Evolutionary conservation across 164 flowering plant genomes (phyloP), one percentile per base, ranked within the genome.

Genomic region (Chimonanthus salicifolius): DNA sequence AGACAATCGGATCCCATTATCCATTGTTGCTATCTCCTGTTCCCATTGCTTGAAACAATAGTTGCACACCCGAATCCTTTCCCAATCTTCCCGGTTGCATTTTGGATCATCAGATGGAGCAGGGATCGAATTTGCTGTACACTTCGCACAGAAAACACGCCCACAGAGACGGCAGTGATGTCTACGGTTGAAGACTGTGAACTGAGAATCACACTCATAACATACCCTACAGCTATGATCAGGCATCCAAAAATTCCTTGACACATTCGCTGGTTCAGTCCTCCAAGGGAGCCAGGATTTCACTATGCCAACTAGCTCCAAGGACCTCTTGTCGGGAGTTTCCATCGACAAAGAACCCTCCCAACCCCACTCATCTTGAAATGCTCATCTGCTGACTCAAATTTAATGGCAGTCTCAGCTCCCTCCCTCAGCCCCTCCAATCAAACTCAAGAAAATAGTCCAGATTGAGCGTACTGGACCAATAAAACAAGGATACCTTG

Each of bases 211-310:
- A 82, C 98, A 94, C 10, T 94, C 94, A 79, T 94, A 94, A 84
- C 98, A 94, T 74, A 92, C 97, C 79, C 88, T 85, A 76, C 98
- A 94, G 70, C 95, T 94, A 20, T 90, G 85, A 83, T 94, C 98
- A 50, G 98, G 97, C 98, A 94, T 94, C 98, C 98, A 94, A 80
- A 92, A 94, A 79, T 89, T 92, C 85, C 97, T 87, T 4, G 97
- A 92, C 79, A 92, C 85, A 84, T 87, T 83, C 68, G 90, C 84
- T 13, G 92, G 87, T 75, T 90, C 90, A 3, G 92, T 78, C 69
- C 87, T 83, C 86, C 90, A 80, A 76, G 90, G 90, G 79, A 94
- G 78, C 97, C 97, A 92, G 63, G 97, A 88, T 72, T 86, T 90
- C 51, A 90, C 67, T 20, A 78, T 49, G 58, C 78, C 85, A 67